Conservation (phyloP, 2,329 filamentous ascomycete genomes). For the Penicillium expansum region DNA sequence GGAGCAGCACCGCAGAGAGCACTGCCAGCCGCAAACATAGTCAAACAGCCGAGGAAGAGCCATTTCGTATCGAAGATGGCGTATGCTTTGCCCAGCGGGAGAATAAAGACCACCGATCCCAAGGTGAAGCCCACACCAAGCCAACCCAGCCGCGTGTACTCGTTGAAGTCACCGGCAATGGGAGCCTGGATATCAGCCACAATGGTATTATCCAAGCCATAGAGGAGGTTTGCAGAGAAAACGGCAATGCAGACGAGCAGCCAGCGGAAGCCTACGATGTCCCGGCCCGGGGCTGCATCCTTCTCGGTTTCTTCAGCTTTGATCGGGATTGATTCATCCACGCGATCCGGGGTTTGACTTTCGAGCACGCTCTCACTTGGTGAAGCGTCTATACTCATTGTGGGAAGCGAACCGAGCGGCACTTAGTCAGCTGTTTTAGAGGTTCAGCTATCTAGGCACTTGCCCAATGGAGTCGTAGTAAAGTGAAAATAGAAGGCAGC, state of each 20-base stretch:
- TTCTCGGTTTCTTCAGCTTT: neutral
- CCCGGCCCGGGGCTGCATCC: neutral
- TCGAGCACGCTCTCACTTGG: neutral
- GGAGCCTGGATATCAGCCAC: neutral
- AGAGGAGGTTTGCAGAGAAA: neutral
- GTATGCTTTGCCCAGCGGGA: neutral
- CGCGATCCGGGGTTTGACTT: neutral
- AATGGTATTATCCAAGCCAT: neutral
- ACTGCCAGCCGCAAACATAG: neutral
- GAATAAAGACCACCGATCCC: neutral
- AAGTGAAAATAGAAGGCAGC: neutral
- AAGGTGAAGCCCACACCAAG: neutral
- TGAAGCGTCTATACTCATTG: neutral
- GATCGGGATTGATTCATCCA: neutral
- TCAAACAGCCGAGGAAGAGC: neutral
- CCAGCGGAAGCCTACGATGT: neutral
- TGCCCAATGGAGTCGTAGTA: neutral
- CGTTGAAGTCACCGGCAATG: neutral
- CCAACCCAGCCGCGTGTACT: neutral
- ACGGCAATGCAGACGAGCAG: neutral
- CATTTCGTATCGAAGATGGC: neutral
- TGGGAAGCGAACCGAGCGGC: neutral
- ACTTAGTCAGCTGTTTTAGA: neutral
- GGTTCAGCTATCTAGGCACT: neutral
- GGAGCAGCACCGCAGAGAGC: neutral